Conservation (phyloP, 164 flowering plant species). For the Stephania japonica region DNA sequence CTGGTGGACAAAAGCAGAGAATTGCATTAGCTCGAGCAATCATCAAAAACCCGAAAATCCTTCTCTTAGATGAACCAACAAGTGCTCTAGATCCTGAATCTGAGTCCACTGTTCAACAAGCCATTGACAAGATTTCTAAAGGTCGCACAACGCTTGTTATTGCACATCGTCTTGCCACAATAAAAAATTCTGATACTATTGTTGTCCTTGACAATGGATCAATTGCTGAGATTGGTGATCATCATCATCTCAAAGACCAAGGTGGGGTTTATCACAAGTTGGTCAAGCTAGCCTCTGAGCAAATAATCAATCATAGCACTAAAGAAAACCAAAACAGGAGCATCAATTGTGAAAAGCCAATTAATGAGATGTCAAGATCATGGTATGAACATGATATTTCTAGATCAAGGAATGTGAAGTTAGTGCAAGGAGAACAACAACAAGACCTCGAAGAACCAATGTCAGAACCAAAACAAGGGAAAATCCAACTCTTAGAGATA, state of each 20-base stretch:
- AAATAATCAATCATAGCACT: slow-evolving; percentile 17
- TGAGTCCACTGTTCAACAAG: slow-evolving; percentile 50
- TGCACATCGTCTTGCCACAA: slow-evolving; percentile 72
- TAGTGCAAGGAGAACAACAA: slow-evolving; percentile 18
- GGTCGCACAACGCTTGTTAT: slow-evolving; percentile 65
- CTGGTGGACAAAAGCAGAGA: slow-evolving; percentile 84
- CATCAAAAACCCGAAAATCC: slow-evolving; percentile 56
- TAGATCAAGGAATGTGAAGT: slow-evolving; percentile 25
- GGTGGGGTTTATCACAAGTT: slow-evolving; percentile 47
- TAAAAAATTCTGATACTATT: slow-evolving; percentile 54
- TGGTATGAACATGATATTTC: slow-evolving; percentile 22
- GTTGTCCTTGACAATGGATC: slow-evolving; percentile 54
- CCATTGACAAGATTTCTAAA: slow-evolving; percentile 53
- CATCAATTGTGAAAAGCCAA: slow-evolving; percentile 23
- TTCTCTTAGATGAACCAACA: slow-evolving; percentile 77
- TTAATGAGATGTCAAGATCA: slow-evolving; percentile 21
- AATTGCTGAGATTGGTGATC: slow-evolving; percentile 53
- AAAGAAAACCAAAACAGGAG: slow-evolving; percentile 14
- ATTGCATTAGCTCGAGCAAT: slow-evolving; percentile 73
- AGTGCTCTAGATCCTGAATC: slow-evolving; percentile 73
- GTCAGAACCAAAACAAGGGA: slow-evolving; percentile 12
- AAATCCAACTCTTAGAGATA: slow-evolving; percentile 31
- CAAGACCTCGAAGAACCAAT: slow-evolving; percentile 13
- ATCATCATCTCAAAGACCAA: slow-evolving; percentile 45
- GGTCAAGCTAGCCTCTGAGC: slow-evolving; percentile 55